Evolutionary conservation across 371 early-diverging fungal species (phyloP).

Genomic region (Capniomyces stellatus): DNA sequence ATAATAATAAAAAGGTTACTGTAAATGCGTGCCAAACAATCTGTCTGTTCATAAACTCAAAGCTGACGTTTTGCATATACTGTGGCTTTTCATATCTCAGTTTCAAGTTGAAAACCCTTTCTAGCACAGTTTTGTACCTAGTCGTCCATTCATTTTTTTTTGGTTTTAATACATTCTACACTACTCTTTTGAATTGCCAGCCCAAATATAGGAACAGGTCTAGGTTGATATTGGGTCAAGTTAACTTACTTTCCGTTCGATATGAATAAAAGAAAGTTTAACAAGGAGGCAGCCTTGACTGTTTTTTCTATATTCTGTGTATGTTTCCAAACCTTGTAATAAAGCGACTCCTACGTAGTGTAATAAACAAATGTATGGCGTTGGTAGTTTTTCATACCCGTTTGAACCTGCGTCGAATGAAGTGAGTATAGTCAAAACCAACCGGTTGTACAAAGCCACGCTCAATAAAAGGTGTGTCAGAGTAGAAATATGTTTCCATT

Average conservation of each 20-base stretch:
- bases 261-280: slow-evolving; percentile 70
- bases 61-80: slow-evolving; percentile 58
- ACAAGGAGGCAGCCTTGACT: slow-evolving; percentile 39
- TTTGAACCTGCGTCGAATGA: no score
- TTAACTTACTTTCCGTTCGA: slow-evolving; percentile 50
- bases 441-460: no score
- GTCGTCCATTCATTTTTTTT: no score
- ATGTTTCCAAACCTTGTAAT: slow-evolving; percentile 32
- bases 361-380: no score
- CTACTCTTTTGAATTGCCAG: no score
- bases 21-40: slow-evolving; percentile 89
- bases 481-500: no score
- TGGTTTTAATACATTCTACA: no score
- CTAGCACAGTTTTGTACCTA: slow-evolving; percentile 54
- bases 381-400: no score
- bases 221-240: not conserved
- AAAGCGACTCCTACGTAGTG: not conserved
- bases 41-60: slow-evolving; percentile 84
- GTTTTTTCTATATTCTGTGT: slow-evolving; percentile 43
- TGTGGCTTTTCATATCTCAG: slow-evolving; percentile 62
- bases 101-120: slow-evolving; percentile 60
- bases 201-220: not conserved
- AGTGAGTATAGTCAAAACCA: no score
- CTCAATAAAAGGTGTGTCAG: no score
- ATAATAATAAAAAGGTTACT: slow-evolving; percentile 25